These are phyloP conservation scores for Fusarium anguioides DNA, from an alignment of 2,329 filamentous ascomycete genomes.

Conservation along the genomic window DNA sequence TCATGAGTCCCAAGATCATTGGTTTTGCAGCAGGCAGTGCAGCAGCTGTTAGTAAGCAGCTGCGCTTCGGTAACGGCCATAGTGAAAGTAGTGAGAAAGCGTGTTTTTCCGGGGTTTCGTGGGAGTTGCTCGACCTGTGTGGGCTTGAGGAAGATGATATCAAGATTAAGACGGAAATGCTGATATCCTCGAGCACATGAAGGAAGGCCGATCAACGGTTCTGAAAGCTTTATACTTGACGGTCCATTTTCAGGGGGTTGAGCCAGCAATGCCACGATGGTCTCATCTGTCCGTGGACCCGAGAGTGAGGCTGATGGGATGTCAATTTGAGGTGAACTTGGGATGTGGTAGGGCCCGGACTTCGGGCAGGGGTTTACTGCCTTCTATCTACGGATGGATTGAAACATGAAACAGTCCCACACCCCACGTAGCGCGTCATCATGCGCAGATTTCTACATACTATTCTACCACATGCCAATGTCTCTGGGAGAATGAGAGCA, in stretches of 20 bases:
- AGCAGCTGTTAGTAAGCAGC: constrained; percentile 42
- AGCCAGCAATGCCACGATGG: constrained; percentile 32
- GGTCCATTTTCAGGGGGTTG: constrained; percentile 21
- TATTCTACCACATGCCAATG: constrained; percentile 8
- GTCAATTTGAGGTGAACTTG: constrained; percentile 8
- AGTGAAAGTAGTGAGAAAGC: neutral
- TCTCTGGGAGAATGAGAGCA: neutral
- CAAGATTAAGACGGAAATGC: constrained; percentile 7
- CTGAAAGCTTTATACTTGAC: constrained; percentile 42
- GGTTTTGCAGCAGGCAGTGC: constrained; percentile 48
- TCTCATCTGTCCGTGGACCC: constrained; percentile 26
- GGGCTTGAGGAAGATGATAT: neutral
- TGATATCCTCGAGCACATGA: constrained; percentile 10
- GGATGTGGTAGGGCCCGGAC: constrained; percentile 25
- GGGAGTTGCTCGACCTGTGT: constrained; percentile 1
- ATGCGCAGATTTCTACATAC: constrained; percentile 26
- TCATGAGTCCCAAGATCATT: constrained; percentile 49
- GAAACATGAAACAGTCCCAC: constrained; percentile 42
- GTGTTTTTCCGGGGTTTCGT: neutral
- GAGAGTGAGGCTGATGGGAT: constrained; percentile 42
- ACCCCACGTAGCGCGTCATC: constrained; percentile 36
- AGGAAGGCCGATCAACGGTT: constrained; percentile 22
- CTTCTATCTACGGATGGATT: constrained; percentile 36
- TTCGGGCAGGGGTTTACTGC: constrained; percentile 24
- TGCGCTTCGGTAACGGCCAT: constrained; percentile 38